A percentile compares a stretch with the other conserved stretches of the same genome.
phyloP scores from a whole-genome alignment of 2,329 filamentous ascomycete species.

The Myriosclerotinia duriaeana region DNA sequence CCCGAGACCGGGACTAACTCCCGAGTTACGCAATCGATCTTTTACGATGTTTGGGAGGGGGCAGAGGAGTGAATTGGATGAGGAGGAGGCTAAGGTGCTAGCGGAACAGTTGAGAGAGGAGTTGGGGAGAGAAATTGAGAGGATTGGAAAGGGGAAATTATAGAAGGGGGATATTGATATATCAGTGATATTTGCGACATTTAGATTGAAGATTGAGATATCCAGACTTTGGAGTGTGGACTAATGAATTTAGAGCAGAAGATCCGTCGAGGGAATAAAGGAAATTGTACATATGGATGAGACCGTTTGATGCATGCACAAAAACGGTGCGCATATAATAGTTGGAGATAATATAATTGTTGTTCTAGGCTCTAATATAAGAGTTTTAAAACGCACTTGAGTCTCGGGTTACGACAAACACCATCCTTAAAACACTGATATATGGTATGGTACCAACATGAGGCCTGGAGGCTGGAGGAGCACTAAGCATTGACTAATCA shows the following conservation, averaged over 20 bases:
- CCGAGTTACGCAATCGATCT: constrained; percentile 52
- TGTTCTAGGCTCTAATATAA: not conserved
- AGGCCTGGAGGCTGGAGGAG: not conserved
- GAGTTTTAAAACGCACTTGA: not conserved
- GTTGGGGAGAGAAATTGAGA: constrained; percentile 49
- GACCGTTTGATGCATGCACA: not conserved
- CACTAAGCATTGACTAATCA: constrained; percentile 1
- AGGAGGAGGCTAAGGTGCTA: constrained; percentile 65
- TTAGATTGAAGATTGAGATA: constrained; percentile 1
- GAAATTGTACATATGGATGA: constrained; percentile 2
- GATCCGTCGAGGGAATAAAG: not conserved
- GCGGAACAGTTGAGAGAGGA: constrained; percentile 55
- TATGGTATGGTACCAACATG: not conserved
- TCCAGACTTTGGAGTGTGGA: not conserved
- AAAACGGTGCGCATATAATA: not conserved
- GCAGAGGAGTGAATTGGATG: constrained; percentile 70
- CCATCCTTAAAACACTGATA: not conserved
- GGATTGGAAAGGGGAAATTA: constrained; percentile 34
- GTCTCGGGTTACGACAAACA: not conserved
- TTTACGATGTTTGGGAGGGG: constrained; percentile 85
- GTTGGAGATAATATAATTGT: constrained; percentile 6
- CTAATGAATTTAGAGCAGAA: not conserved
- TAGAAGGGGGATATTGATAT: constrained; percentile 18
- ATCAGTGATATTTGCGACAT: not conserved
- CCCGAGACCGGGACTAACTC: constrained; percentile 66